A percentile compares a stretch with the other conserved stretches of the same genome.
Evolutionary conservation across 305 asterid species (phyloP).

Genomic region (Solanum hybrid): DNA sequence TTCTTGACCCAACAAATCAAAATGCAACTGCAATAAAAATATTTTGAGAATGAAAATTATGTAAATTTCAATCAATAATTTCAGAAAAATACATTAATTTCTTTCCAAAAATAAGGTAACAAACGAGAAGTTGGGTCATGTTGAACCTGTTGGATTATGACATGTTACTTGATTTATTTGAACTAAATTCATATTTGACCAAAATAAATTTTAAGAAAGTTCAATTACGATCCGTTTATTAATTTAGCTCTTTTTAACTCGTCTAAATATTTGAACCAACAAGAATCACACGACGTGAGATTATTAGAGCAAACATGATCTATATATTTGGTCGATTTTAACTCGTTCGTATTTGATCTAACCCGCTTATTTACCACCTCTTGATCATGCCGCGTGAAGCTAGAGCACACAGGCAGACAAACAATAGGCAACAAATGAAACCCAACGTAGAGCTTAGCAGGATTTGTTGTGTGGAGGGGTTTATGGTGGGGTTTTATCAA

Average conservation of each 20-base stretch:
- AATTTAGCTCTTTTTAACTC: neutral
- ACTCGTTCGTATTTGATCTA: neutral
- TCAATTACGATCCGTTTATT: neutral
- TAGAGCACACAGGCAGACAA: neutral
- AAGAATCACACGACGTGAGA: neutral
- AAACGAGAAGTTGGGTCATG: neutral
- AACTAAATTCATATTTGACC: neutral
- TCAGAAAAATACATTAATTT: neutral
- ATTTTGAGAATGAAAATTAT: neutral
- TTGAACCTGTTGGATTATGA: neutral
- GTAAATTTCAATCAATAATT: neutral
- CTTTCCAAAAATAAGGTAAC: neutral
- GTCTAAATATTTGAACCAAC: neutral
- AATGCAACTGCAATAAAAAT: neutral
- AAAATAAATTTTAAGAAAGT: neutral
- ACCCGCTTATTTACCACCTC: neutral
- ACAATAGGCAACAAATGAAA: neutral
- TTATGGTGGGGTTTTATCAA: slow-evolving; percentile 1
- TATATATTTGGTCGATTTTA: neutral
- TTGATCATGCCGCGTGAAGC: neutral
- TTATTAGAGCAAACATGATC: neutral
- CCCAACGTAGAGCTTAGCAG: slow-evolving; percentile 7
- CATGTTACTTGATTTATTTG: neutral
- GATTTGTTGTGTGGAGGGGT: neutral
- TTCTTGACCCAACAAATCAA: neutral